A percentile compares a stretch with the other conserved stretches of the same genome.
These are phyloP conservation scores for Solanum raphanifolium DNA, from an alignment of 257 asterid genomes.

Conservation along the genomic window DNA sequence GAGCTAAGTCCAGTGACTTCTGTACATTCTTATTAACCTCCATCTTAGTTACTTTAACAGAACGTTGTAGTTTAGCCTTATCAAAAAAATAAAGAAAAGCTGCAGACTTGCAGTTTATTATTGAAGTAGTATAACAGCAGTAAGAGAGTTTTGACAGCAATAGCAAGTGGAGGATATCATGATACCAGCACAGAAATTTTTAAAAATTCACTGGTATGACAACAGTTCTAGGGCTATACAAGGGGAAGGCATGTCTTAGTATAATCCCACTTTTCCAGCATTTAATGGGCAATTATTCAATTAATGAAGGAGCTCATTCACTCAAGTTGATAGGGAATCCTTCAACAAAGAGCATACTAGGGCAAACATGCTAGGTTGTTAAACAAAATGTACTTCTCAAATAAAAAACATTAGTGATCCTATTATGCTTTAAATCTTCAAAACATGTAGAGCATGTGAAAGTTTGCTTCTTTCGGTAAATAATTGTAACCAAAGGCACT, in stretches of 20 bases:
- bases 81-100: background rate
- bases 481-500: background rate
- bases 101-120: background rate
- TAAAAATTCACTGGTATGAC: background rate
- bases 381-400: background rate
- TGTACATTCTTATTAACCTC: background rate
- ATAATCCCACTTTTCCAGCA: background rate
- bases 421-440: background rate
- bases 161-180: background rate
- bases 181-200: background rate
- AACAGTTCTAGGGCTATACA: background rate
- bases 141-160: background rate
- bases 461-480: background rate
- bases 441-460: background rate
- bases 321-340: background rate
- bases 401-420: background rate
- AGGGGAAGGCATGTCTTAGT: background rate
- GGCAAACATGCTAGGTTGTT: background rate
- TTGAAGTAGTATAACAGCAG: background rate
- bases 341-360: background rate
- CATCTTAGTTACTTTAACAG: background rate
- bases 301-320: background rate
- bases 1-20: background rate
- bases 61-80: background rate
- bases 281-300: background rate